Conservation (phyloP, 495 filamentous ascomycete species). For the Sphaerosporella brunnea region DNA sequence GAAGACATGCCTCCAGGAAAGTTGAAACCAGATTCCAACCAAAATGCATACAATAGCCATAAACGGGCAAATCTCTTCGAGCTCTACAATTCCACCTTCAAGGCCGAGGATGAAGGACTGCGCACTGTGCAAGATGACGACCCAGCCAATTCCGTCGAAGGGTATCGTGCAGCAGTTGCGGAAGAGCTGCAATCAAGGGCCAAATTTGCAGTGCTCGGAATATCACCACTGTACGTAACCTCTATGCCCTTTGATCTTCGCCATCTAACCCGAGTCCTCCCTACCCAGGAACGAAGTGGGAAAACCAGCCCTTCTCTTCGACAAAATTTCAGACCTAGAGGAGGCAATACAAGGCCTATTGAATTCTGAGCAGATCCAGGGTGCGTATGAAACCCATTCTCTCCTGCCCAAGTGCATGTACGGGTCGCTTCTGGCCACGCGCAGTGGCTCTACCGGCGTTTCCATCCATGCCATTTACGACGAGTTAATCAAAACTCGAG, state of each 20-base stretch:
- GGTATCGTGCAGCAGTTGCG: not conserved
- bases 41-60: not conserved
- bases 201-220: not conserved
- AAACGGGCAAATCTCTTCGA: not conserved
- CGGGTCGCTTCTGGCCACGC: not conserved
- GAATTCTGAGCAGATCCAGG: not conserved
- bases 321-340: constrained; percentile 1
- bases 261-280: too few relatives aligned
- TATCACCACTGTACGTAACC: constrained; percentile 4
- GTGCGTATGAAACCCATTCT: not conserved
- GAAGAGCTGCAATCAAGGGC: not conserved
- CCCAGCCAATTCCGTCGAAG: not conserved
- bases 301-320: constrained; percentile 9
- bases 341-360: constrained; percentile 4
- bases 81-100: not conserved
- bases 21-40: not conserved
- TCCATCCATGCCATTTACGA: constrained; percentile 9
- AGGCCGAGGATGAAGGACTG: not conserved
- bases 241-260: too few relatives aligned
- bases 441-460: not conserved
- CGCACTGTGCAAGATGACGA: constrained; percentile 5
- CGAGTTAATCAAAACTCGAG: constrained; percentile 9
- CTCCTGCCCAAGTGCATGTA: not conserved
- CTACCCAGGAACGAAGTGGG: constrained; percentile 5
- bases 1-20: not conserved